Base-by-base conservation (phyloP, 345 rosid species). In the Camelina laxa region DNA sequence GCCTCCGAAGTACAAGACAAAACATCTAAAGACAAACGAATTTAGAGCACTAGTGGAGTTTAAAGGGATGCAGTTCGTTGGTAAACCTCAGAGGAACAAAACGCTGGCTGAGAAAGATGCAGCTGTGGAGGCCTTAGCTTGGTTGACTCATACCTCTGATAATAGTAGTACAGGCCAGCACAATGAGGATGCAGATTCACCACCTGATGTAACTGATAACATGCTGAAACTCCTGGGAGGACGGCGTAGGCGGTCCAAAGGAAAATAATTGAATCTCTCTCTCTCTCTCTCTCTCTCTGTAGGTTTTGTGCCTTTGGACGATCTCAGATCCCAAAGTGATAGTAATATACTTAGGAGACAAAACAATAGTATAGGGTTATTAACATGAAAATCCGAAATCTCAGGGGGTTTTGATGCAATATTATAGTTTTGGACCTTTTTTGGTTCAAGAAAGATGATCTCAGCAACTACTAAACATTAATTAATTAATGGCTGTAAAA, bases 11-110 rank as follows among this genome's bases (percentile, higher is more conserved):
- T 95, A 95, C 87, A 95, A 90, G 75, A 87, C 94, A 0, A 95
- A 95, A 81, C 99, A 92, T 78, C 90, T 95, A 10, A 89, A 92
- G 82, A 87, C 97, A 0, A 92, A 95, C 38, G 99, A 95, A 85
- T 95, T 88, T 65, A 83, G 98, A 69, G 96, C 98, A 14, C 88
- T 95, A 10, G 96, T 88, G 19, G 99, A 95, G 79, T 92, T 95
- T 81, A 92, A 92, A 78, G 99, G 98, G 9, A 92, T 95, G 97
- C 99, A 95, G 47, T 95, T 95, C 69, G 92, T 95, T 0, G 99
- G 98, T 39, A 95, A 95, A 71, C 97, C 99, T 33, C 89, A 81
- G 85, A 89, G 79, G 75, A 95, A 89, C 83, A 95, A 95, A 85
- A 97, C 91, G 71, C 86, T 89, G 0, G 97, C 99, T 1, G 99